Evolutionary conservation across 345 rosid species (phyloP), one percentile per base, ranked within the genome.

Genomic region (Citrus mangshanensis): DNA sequence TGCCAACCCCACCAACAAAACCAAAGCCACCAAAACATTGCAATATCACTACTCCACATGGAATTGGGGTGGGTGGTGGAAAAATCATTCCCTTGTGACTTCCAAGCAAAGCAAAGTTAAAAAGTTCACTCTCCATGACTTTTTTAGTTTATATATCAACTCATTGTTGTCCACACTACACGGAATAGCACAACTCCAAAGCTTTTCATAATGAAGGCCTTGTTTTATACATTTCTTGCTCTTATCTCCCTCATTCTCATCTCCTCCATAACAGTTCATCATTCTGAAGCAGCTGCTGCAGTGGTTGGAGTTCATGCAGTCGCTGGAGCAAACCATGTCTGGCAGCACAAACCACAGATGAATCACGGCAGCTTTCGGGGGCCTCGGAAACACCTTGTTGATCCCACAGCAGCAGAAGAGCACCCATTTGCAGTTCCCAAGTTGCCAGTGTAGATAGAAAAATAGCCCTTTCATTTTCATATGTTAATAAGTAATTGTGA

Each of bases 291-390:
- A 9, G 61, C 35, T 24, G 73, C 85, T 2, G 71, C 25, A 28
- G 59, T 66, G 5, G 54, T 19, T 14, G 69, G 46, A 34, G 84
- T 55, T 59, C 70, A 13, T 24, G 9, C 51, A 13, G 32, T 67
- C 22, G 35, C 25, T 2, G 72, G 62, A 19, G 69, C 19, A 51
- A 49, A 24, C 37, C 76, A 59, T 19, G 74, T 7, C 24, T 66
- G 68, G 85, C 71, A 63, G 64, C 75, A 78, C 61, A 68, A 68
- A 49, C 54, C 32, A 24, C 25, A 64, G 80, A 65, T 83, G 64
- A 83, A 86, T 73, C 91, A 86, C 46, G 88, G 88, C 55, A 81
- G 89, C 81, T 61, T 75, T 62, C 85, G 89, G 2, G 87, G 88
- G n/a, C 84, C 82, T 42, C 67, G 62, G 64, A 78, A 86, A n/a